Base-by-base conservation (phyloP, 164 flowering plant genomes). In the Magnolia sinica region DNA sequence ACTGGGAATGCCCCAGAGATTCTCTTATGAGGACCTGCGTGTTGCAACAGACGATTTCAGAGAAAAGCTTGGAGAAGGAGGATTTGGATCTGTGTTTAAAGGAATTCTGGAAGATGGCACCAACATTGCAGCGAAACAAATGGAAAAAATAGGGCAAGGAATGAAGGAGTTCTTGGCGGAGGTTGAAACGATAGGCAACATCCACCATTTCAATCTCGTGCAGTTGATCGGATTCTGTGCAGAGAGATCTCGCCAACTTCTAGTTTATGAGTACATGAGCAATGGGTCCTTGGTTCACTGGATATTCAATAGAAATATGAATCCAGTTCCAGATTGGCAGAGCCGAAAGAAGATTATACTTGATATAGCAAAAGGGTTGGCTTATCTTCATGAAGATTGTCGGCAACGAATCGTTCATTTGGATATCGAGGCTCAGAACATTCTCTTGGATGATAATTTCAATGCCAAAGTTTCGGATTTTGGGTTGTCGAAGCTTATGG, bases 151-250 rank as follows among this genome's bases (percentile, higher is more conserved):
- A 0, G 91, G 92, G 7, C 86, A 91, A 2, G 92, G 89, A 7
- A 92, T 90, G 87, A 90, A 83, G 73, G 96, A 93, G 78, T 93
- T 93, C 77, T 78, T 93, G 24, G 94, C 98, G 2, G 98, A 91
- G 77, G 94, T 93, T 0, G 83, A 92, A 80, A 91, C 92, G 5
- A 88, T 93, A 61, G 96, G 98, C 11, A 91, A 87, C 77, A 85
- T 93, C 73, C 94, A 93, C 23, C 98, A 93, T 80, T 87, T 93
- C 24, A 90, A 91, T 80, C 87, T 93, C 5, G 96, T 91, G 13
- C 84, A 95, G 45, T 84, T 93, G 27, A 81, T 91, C 78, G 98
- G 96, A 0, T 93, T 93, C 74, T 93, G 96, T 81, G 88, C 89
- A 1, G 93, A 90, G 80, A 79, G 81, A 73, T 81, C 86, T 22